Percentiles rank a stretch among this genome's conserved stretches.
Conservation (phyloP, 371 early-diverging fungal species). For the Capniomyces stellatus region DNA sequence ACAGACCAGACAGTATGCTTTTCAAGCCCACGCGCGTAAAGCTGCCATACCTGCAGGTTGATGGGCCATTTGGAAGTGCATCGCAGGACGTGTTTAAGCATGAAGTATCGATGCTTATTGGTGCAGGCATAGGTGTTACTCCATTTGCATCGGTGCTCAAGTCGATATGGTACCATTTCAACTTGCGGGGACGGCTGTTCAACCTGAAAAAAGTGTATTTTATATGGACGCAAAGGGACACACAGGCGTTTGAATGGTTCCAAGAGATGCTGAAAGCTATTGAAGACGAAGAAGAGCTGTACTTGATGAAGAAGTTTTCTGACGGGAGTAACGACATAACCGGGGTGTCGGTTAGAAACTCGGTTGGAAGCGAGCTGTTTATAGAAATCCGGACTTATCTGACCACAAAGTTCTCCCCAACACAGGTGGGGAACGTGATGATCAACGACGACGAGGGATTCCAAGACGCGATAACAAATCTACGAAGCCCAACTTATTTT, state of each 20-base stretch:
- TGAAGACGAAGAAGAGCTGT: constrained; percentile 36
- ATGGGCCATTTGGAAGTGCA: constrained; percentile 75
- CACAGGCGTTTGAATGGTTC: constrained; percentile 59
- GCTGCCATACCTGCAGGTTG: constrained; percentile 40
- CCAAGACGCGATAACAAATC: constrained; percentile 35
- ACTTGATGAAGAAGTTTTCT: constrained; percentile 29
- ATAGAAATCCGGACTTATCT: constrained; percentile 56
- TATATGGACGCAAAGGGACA: constrained; percentile 72
- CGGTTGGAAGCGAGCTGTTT: constrained; percentile 6
- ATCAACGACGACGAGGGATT: constrained; percentile 29
- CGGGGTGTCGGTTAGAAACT: background rate
- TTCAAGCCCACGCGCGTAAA: constrained; percentile 10
- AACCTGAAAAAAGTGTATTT: constrained; percentile 69
- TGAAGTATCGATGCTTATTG: constrained; percentile 56
- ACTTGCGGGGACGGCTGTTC: constrained; percentile 19
- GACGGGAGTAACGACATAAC: constrained; percentile 13
- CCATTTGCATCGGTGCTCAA: constrained; percentile 53
- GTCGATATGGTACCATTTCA: constrained; percentile 34
- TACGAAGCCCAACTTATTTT: constrained; percentile 37
- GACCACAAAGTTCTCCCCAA: constrained; percentile 38
- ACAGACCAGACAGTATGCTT: background rate
- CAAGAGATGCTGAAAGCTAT: constrained; percentile 45
- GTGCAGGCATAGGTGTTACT: constrained; percentile 70
- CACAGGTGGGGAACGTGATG: constrained; percentile 33
- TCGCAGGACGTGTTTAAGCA: constrained; percentile 73